Percentiles rank a stretch among this genome's conserved stretches.
Evolutionary conservation across 2,329 filamentous ascomycete species (phyloP).

Genomic region (Microdochium nivale): DNA sequence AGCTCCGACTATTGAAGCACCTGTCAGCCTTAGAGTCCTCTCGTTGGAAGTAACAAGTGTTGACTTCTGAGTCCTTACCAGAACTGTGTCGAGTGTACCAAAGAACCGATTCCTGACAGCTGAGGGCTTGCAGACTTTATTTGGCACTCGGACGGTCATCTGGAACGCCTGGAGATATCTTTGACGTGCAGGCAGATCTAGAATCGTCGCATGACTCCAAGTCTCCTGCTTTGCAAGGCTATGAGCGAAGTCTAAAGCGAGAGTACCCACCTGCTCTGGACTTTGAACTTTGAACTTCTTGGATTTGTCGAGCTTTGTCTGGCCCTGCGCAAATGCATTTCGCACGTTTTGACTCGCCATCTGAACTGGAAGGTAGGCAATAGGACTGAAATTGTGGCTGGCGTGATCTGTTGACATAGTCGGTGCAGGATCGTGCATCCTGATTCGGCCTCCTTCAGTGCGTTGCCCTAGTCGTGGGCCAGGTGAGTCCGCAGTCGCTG

Average conservation of each 20-base stretch:
- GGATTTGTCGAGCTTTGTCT: not conserved
- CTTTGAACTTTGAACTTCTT: not conserved
- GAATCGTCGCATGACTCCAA: not conserved
- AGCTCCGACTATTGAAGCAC: not conserved
- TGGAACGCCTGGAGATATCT: not conserved
- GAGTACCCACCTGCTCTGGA: not conserved
- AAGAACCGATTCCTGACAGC: not conserved
- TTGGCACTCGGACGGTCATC: not conserved
- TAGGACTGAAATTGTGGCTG: no score
- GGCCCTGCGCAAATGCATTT: slow-evolving; percentile 11
- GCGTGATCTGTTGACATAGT: no score
- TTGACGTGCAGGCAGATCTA: not conserved
- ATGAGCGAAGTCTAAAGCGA: not conserved
- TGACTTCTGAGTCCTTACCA: not conserved
- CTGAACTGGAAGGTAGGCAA: no score
- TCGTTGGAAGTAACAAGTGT: not conserved
- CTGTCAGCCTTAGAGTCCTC: not conserved
- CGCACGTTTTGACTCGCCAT: not conserved
- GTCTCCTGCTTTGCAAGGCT: not conserved
- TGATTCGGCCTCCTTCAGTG: not conserved
- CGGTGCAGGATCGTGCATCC: not conserved
- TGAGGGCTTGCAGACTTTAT: not conserved
- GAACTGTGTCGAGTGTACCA: not conserved
- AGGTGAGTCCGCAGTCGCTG: not conserved
- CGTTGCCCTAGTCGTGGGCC: not conserved